These are phyloP conservation scores for Akanthomyces uredinophilus DNA, from an alignment of 2,329 filamentous ascomycete species.

Conservation along the genomic window DNA sequence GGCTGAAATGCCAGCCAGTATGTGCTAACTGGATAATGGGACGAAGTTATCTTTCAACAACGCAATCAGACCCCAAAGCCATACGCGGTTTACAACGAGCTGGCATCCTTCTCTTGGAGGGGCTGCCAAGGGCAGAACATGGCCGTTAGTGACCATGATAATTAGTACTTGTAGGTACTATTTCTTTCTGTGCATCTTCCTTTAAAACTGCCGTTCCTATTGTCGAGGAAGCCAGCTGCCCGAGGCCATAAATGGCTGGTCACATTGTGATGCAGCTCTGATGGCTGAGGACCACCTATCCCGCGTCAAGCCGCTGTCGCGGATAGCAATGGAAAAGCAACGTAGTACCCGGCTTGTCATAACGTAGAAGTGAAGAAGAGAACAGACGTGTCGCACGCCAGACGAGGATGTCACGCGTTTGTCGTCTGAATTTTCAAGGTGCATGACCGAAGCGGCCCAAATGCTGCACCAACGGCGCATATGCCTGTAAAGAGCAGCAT, in stretches of 20 bases:
- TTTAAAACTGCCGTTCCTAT: too few species aligned
- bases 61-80: too few species aligned
- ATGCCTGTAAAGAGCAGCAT: neutral
- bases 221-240: neutral
- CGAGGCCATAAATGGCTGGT: neutral
- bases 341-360: neutral
- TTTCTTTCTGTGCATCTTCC: too few species aligned
- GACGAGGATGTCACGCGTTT: neutral
- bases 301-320: neutral
- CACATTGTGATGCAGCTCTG: neutral
- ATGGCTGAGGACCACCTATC: too few species aligned
- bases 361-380: neutral
- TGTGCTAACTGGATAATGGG: too few species aligned
- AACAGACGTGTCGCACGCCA: neutral
- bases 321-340: neutral
- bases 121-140: too few species aligned
- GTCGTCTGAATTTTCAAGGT: neutral
- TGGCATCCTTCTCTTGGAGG: too few species aligned
- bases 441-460: neutral
- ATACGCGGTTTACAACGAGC: too few species aligned
- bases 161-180: too few species aligned
- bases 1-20: too few species aligned
- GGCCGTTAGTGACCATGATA: too few species aligned
- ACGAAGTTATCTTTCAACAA: too few species aligned
- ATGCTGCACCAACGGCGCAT: neutral